Percentiles rank a stretch among this genome's conserved stretches.
Conservation (phyloP, 1,284 basidiomycete genomes). For the Puccinia horiana region DNA sequence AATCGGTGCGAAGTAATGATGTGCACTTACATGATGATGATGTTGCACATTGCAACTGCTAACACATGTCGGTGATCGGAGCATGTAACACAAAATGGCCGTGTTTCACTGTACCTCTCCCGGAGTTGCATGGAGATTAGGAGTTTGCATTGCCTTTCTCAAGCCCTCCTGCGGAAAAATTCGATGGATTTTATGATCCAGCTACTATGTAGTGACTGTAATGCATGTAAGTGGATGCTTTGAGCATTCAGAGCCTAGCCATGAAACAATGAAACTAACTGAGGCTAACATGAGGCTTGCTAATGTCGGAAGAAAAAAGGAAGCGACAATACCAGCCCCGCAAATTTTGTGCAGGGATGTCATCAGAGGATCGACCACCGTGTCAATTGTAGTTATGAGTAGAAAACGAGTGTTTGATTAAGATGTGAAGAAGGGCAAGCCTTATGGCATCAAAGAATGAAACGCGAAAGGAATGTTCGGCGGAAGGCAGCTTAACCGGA, state of each 20-base stretch:
- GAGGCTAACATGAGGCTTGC: neutral
- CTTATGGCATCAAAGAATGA: too few relatives aligned
- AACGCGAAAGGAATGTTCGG: neutral
- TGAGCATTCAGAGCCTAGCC: neutral
- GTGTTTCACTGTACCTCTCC: neutral
- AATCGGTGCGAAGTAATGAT: neutral
- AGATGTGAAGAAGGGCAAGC: too few relatives aligned
- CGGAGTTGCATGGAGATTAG: too few relatives aligned
- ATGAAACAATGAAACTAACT: neutral
- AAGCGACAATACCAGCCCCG: neutral
- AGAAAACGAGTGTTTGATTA: neutral
- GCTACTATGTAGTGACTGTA: too few relatives aligned
- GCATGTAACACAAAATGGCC: neutral
- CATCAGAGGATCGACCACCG: neutral
- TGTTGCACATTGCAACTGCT: neutral
- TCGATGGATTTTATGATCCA: too few relatives aligned
- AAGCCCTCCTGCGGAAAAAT: too few relatives aligned
- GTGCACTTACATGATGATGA: neutral
- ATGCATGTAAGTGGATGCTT: neutral
- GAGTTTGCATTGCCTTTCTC: too few relatives aligned
- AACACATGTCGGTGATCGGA: neutral
- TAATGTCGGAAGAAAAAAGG: neutral
- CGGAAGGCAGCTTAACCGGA: conserved; percentile 1
- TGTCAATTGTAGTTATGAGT: neutral
- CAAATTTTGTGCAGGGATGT: neutral